These are phyloP conservation scores for Rosa chinensis DNA, from an alignment of 306 rosid species.

Conservation along the genomic window DNA sequence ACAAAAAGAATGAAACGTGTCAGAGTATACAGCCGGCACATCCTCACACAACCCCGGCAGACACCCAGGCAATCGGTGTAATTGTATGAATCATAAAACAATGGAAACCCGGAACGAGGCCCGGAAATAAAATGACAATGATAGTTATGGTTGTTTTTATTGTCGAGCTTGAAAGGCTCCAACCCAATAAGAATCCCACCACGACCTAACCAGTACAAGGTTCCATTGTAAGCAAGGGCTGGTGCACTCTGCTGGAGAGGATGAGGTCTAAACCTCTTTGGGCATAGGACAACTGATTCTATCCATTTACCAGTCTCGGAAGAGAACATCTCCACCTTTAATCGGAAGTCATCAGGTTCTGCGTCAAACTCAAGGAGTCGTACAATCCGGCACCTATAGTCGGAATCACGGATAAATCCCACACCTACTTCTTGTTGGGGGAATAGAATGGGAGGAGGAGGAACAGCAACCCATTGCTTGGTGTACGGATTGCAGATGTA, in stretches of 20 bases:
- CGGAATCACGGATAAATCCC: too few species aligned
- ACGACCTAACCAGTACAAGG: not conserved
- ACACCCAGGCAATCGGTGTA: not conserved
- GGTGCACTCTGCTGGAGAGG: too few species aligned
- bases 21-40: too few species aligned
- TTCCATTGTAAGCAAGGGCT: not conserved
- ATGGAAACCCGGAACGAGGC: not conserved
- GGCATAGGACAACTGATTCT: not conserved
- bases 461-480: too few species aligned
- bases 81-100: fast-evolving
- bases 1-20: too few species aligned
- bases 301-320: not conserved
- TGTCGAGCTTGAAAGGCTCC: not conserved
- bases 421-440: too few species aligned
- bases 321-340: not conserved
- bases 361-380: too few species aligned
- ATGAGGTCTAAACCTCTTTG: too few species aligned
- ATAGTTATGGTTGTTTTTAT: not conserved
- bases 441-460: too few species aligned
- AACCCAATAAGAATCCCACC: not conserved
- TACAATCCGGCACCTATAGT: too few species aligned
- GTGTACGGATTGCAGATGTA: too few species aligned
- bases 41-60: not conserved
- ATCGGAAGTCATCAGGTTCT: too few species aligned
- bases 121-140: not conserved